Conservation (phyloP, 176 grass and related monocot genomes). For the Stipa capillata region DNA sequence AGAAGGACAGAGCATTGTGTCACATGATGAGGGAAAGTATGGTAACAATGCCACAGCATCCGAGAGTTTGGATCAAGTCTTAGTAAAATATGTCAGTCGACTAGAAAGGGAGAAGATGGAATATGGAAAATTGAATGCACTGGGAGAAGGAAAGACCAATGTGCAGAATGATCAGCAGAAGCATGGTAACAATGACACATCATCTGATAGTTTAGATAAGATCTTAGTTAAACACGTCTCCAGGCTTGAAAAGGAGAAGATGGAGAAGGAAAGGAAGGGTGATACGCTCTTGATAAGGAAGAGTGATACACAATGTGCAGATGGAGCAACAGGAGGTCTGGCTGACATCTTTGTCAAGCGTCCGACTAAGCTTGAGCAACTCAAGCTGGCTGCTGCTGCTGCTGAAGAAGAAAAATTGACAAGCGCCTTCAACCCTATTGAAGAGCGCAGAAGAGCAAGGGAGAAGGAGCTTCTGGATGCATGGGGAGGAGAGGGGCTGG, state of each 20-base stretch:
- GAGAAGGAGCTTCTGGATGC: slow-evolving; percentile 64
- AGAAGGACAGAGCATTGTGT: slow-evolving; percentile 16
- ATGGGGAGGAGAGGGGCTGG: slow-evolving; percentile 74
- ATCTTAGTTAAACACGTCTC: slow-evolving; percentile 54
- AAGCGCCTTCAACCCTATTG: slow-evolving; percentile 26
- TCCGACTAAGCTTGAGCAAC: slow-evolving; percentile 46
- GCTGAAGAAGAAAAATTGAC: slow-evolving; percentile 9
- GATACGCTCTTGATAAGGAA: slow-evolving; percentile 6
- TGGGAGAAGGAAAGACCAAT: not conserved
- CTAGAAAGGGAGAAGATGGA: slow-evolving; percentile 53
- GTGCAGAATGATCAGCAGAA: not conserved
- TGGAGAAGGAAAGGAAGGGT: slow-evolving; percentile 3
- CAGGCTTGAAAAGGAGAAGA: slow-evolving; percentile 60
- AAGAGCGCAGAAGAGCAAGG: slow-evolving; percentile 44
- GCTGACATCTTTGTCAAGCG: slow-evolving; percentile 52
- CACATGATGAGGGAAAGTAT: slow-evolving; percentile 9
- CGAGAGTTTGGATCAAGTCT: slow-evolving; percentile 52
- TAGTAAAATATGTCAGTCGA: slow-evolving; percentile 47
- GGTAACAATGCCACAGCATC: not conserved
- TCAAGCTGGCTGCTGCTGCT: slow-evolving; percentile 30
- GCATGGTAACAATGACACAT: not conserved
- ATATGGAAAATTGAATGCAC: slow-evolving; percentile 11
- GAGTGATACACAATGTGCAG: not conserved
- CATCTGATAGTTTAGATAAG: slow-evolving; percentile 45
- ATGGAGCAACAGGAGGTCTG: slow-evolving; percentile 19